Conservation (phyloP, 495 filamentous ascomycete species). For the Penicillium soppii region DNA sequence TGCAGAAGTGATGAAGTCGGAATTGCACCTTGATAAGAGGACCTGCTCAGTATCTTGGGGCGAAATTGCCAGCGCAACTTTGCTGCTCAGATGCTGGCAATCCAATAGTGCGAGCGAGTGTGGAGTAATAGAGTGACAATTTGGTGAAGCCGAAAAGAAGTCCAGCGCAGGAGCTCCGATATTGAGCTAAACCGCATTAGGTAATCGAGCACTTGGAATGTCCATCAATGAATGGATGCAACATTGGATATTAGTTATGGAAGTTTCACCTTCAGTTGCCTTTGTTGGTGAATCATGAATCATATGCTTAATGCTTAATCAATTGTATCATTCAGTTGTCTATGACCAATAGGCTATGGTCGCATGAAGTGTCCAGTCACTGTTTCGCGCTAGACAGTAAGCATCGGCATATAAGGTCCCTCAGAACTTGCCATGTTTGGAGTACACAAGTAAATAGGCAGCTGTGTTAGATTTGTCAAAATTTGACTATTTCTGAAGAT, state of each 20-base stretch:
- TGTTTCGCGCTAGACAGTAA: background rate
- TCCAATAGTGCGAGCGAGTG: background rate
- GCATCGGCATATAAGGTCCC: background rate
- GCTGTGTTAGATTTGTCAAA: background rate
- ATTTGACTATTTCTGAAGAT: background rate
- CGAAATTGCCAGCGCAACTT: constrained; percentile 1
- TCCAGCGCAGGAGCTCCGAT: background rate
- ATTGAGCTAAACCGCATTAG: background rate
- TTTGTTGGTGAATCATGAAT: no score
- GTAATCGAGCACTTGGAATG: background rate
- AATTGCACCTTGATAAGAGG: constrained; percentile 1
- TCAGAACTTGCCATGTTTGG: background rate
- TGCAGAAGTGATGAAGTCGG: constrained; percentile 5
- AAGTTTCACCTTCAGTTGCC: no score
- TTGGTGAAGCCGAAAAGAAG: background rate
- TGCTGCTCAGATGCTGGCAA: background rate
- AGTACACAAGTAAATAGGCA: background rate
- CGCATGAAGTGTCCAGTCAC: no score
- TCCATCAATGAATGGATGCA: background rate
- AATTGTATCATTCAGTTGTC: no score
- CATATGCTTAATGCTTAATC: no score
- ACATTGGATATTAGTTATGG: no score
- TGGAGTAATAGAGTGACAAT: background rate
- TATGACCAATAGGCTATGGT: no score
- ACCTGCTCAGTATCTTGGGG: background rate